A percentile compares a stretch with the other conserved stretches of the same genome.
phyloP scores from a whole-genome alignment of 306 rosid genomes.

The Lotus japonicus region DNA sequence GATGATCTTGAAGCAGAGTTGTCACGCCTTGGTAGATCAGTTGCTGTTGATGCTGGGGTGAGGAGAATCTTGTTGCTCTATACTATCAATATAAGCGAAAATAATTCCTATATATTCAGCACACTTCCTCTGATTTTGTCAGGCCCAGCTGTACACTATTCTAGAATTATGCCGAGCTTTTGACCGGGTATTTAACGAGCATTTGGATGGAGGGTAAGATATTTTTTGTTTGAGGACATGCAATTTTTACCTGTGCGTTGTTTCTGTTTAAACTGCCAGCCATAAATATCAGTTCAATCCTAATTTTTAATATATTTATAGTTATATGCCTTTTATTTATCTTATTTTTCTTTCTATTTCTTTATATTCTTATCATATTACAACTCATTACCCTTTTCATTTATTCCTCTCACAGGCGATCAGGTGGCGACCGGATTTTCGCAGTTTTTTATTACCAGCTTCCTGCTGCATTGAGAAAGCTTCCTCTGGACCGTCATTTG shows the following conservation, averaged over 20 bases:
- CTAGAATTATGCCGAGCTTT: constrained; percentile 86
- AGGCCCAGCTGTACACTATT: constrained; percentile 86
- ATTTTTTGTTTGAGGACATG: background rate
- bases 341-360: too few species aligned
- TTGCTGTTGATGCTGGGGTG: constrained; percentile 94
- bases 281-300: too few species aligned
- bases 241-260: too few species aligned
- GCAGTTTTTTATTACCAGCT: constrained; percentile 87
- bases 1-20: constrained; percentile 89
- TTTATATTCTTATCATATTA: too few species aligned
- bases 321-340: too few species aligned
- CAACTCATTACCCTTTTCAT: too few species aligned
- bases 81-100: background rate
- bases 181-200: constrained; percentile 87
- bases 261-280: too few species aligned
- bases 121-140: constrained; percentile 16
- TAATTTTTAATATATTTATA: too few species aligned
- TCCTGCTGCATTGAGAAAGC: constrained; percentile 93
- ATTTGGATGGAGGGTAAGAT: constrained; percentile 90
- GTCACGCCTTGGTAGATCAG: constrained; percentile 78
- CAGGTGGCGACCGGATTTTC: constrained; percentile 93
- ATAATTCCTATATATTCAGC: background rate
- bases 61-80: constrained; percentile 22
- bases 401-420: constrained; percentile 59
- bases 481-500: constrained; percentile 92